These are phyloP conservation scores for Solanum phureja DNA, from an alignment of 257 asterid genomes.

Conservation along the genomic window DNA sequence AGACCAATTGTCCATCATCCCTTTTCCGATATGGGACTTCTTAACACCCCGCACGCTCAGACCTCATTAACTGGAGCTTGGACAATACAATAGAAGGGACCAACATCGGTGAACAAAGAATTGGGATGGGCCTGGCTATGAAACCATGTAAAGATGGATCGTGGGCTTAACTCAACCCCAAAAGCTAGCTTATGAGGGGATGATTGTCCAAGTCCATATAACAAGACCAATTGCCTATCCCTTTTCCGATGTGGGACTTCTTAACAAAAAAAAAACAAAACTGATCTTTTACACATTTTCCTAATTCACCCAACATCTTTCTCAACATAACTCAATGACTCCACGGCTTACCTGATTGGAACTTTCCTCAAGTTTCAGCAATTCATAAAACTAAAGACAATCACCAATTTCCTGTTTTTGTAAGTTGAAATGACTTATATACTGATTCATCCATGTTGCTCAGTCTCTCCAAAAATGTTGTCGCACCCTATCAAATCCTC, in stretches of 20 bases:
- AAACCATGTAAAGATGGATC: neutral
- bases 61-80: neutral
- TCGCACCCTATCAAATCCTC: neutral
- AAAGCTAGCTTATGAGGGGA: neutral
- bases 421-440: neutral
- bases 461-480: neutral
- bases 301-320: neutral
- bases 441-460: neutral
- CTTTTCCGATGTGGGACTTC: neutral
- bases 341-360: neutral
- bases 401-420: neutral
- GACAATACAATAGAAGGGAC: neutral
- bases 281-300: neutral
- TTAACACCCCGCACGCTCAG: neutral
- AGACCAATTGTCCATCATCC: neutral
- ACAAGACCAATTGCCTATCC: neutral
- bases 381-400: neutral
- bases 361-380: neutral
- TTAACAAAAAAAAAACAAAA: neutral
- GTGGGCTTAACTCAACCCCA: neutral
- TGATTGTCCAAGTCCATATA: neutral
- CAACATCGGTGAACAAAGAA: neutral
- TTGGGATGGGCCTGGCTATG: neutral
- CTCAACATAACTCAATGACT: neutral
- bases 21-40: neutral